These are phyloP conservation scores for Penicillium sp. DNA, from an alignment of 2,329 filamentous ascomycete species.

Conservation along the genomic window DNA sequence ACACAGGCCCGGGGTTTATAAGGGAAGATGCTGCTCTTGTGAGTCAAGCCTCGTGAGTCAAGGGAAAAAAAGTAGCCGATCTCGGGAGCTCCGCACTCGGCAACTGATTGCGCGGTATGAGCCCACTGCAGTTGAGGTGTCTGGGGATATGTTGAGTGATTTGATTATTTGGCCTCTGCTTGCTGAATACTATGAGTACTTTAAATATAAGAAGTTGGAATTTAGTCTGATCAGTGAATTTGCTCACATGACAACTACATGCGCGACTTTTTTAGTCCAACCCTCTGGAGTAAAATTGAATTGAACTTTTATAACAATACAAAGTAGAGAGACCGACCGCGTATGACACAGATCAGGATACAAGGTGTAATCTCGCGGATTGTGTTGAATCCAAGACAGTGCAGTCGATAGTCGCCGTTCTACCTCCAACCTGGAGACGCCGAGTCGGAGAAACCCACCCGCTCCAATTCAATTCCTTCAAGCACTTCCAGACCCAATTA, in stretches of 20 bases:
- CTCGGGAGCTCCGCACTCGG: conserved; percentile 16
- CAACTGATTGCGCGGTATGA: conserved; percentile 7
- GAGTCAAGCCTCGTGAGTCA: conserved; percentile 11
- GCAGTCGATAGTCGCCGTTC: background rate
- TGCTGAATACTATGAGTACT: background rate
- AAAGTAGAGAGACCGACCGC: background rate
- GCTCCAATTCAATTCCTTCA: conserved; percentile 17
- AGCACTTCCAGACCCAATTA: background rate
- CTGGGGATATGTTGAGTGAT: background rate
- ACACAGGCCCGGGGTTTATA: background rate
- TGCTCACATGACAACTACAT: background rate
- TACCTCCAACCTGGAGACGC: conserved; percentile 3
- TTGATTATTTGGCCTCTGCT: too few relatives aligned
- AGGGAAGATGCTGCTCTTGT: background rate
- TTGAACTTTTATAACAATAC: background rate
- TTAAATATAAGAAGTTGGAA: too few relatives aligned
- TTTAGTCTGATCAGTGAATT: background rate
- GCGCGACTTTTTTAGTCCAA: background rate
- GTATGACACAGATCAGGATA: background rate
- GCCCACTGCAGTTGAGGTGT: background rate
- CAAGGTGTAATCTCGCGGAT: background rate
- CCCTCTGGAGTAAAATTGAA: background rate
- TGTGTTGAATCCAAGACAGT: background rate
- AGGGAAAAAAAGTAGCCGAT: conserved; percentile 17
- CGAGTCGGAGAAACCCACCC: conserved; percentile 31